Evolutionary conservation across 1,284 basidiomycete species (phyloP), one percentile per base, ranked within the genome.

Genomic region (Serendipita sp.): DNA sequence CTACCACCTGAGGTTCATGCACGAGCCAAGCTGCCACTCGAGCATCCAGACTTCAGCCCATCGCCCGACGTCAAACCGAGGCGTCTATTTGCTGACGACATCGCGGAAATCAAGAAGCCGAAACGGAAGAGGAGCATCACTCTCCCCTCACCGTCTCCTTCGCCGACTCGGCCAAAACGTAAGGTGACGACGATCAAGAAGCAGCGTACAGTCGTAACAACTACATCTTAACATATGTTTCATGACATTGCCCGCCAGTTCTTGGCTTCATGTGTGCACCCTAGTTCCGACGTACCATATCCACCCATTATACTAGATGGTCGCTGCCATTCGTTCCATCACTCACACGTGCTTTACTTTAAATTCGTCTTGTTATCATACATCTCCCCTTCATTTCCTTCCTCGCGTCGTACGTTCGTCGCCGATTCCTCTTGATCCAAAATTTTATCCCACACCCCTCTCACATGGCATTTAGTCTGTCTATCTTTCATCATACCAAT

Each of bases 21-120:
- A 1, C 74, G 72, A 2, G 76, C 80, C 3, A 70, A 69, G 29
- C 75, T 83, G 3, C 78, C 79, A 0, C 70, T 76, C 2, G 73
- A 77, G 2, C 75, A 84, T 65, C 78, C 78, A 0, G 80, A 82
- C 62, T 83, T 74, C 69, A 77, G 77, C 2, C 80, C 81, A 2
- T 72, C 75, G 17, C 70, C 76, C 1, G 70, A 72, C 38, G 78
- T 75, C 64, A 73, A 75, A 0, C 81, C 81, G 0, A 77, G 75
- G 62, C 69, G 80, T 8, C 74, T 83, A 12, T 82, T 82, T 70
- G 32, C 65, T 3, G 64, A 66, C 45, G 64, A 58, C 10, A 32
- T 58, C 10, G 34, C 53, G 15, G 29, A n/a, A n/a, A 32, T 10
- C 5, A 49, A 17, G n/a, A 29, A 29, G 29, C 29, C 47, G 47